These are phyloP conservation scores for Lentinula sp. DNA, from an alignment of 768 basidiomycete species.

Conservation along the genomic window DNA sequence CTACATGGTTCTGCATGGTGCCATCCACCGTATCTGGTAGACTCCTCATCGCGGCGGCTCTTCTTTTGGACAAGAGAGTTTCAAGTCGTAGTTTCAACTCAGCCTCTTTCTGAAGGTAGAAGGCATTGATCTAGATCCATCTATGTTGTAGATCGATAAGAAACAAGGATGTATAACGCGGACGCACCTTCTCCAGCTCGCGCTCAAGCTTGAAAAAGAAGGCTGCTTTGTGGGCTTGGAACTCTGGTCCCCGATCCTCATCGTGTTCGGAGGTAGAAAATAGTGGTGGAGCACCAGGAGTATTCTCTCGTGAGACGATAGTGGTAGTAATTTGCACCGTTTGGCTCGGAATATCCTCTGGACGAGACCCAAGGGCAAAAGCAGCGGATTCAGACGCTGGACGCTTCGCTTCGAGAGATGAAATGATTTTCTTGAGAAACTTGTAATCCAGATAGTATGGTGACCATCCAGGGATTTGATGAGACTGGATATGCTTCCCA, in stretches of 20 bases:
- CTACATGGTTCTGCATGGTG: conserved; percentile 61
- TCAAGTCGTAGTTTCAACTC: conserved; percentile 89
- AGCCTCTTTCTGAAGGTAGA: conserved; percentile 96
- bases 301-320: conserved; percentile 27
- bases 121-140: conserved; percentile 80
- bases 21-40: conserved; percentile 65
- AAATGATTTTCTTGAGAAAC: conserved; percentile 96
- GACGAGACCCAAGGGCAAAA: conserved; percentile 76
- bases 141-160: conserved; percentile 6
- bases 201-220: conserved; percentile 99
- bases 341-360: conserved; percentile 41
- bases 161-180: background rate
- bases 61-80: conserved; percentile 88
- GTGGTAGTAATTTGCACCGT: conserved; percentile 23
- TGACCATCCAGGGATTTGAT: conserved; percentile 97
- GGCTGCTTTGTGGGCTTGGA: conserved; percentile 92
- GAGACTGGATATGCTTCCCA: conserved; percentile 94
- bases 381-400: conserved; percentile 89
- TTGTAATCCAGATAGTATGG: conserved; percentile 97
- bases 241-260: conserved; percentile 73
- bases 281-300: conserved; percentile 48
- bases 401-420: conserved; percentile 84
- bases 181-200: conserved; percentile 88
- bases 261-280: conserved; percentile 60
- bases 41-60: conserved; percentile 71